phyloP scores from a whole-genome alignment of 2,329 filamentous ascomycete genomes.

The Microascus cirrosus region DNA sequence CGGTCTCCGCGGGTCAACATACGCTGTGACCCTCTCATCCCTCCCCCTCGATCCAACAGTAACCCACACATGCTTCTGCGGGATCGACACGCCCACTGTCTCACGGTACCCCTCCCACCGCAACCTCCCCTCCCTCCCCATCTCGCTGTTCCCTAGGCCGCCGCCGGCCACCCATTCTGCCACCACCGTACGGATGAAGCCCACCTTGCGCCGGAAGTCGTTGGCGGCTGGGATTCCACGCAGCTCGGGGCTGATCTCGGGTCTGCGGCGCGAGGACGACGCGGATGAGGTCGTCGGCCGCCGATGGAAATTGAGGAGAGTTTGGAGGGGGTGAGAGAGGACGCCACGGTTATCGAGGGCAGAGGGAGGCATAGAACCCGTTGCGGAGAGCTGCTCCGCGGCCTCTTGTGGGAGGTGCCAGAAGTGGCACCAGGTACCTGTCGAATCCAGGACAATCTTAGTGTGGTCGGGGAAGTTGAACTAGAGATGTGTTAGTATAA shows the following conservation, averaged over 20 bases:
- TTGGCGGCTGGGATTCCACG: slow-evolving; percentile 61
- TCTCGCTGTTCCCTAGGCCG: slow-evolving; percentile 57
- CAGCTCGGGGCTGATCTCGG: slow-evolving; percentile 48
- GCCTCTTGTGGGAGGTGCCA: slow-evolving; percentile 66
- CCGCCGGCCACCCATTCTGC: slow-evolving; percentile 61
- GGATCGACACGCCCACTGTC: slow-evolving; percentile 34
- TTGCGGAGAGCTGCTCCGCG: slow-evolving; percentile 50
- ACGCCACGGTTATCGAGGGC: slow-evolving; percentile 61
- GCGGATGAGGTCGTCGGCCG: slow-evolving; percentile 15
- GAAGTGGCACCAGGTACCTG: slow-evolving; percentile 67
- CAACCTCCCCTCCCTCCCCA: slow-evolving; percentile 40
- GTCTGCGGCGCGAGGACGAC: slow-evolving; percentile 39
- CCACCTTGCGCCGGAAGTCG: slow-evolving; percentile 61
- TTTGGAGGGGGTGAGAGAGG: slow-evolving; percentile 61
- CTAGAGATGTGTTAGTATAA: slow-evolving; percentile 25
- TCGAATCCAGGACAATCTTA: slow-evolving; percentile 66
- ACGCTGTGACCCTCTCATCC: slow-evolving; percentile 42
- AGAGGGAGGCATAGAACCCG: slow-evolving; percentile 58
- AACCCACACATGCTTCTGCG: slow-evolving; percentile 57
- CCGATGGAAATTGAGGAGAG: slow-evolving; percentile 56
- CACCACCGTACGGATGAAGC: slow-evolving; percentile 58
- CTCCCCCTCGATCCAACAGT: slow-evolving; percentile 54
- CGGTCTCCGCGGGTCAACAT: slow-evolving; percentile 43
- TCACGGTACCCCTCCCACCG: slow-evolving; percentile 50
- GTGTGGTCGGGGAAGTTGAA: slow-evolving; percentile 87